Conservation (phyloP, 306 rosid genomes). For the Vigna unguiculata region DNA sequence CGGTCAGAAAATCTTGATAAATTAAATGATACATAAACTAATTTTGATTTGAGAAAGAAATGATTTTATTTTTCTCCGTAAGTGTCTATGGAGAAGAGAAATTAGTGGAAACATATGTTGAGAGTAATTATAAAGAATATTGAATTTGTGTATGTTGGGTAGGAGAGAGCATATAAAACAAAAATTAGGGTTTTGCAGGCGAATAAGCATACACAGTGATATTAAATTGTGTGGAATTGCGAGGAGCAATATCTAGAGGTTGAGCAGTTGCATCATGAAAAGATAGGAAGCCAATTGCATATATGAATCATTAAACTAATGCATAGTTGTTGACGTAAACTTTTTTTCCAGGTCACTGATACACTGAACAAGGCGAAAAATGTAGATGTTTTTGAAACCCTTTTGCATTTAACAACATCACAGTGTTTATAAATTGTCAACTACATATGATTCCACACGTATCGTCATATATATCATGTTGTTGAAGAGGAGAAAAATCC, state of each 20-base stretch:
- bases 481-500: constrained; percentile 29
- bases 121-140: background rate
- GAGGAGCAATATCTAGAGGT: background rate
- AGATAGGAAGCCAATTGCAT: constrained; percentile 19
- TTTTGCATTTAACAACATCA: constrained; percentile 32
- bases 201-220: background rate
- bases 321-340: constrained; percentile 47
- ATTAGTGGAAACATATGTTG: too few species aligned
- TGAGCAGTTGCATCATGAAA: constrained; percentile 24
- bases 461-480: constrained; percentile 37
- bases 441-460: constrained; percentile 45
- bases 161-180: background rate
- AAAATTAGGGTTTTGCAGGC: constrained; percentile 3
- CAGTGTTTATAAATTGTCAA: constrained; percentile 40
- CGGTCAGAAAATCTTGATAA: too few species aligned
- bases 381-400: constrained; percentile 10
- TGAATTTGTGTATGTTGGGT: background rate
- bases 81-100: too few species aligned
- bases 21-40: too few species aligned
- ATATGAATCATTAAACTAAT: constrained; percentile 44
- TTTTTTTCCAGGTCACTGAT: constrained; percentile 38
- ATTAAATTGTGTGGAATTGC: constrained; percentile 22
- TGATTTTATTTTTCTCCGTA: too few species aligned
- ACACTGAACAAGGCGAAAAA: constrained; percentile 50
- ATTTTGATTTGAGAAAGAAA: too few species aligned